Percentiles rank a stretch among this genome's conserved stretches.
Conservation (phyloP, 495 filamentous ascomycete species). For the Talaromyces liani region DNA sequence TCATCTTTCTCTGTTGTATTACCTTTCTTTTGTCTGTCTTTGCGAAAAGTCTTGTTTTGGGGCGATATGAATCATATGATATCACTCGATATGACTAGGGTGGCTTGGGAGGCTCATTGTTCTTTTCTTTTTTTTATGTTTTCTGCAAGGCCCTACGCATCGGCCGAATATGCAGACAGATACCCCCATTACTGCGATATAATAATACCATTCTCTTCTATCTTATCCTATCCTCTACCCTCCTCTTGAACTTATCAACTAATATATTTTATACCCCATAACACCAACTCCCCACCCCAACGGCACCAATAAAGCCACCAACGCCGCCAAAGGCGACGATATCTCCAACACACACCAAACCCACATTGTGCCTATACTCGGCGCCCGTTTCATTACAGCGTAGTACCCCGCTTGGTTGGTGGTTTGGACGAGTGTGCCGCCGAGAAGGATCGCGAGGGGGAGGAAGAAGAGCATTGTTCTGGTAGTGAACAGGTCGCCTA, state of each 20-base stretch:
- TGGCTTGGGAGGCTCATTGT: not conserved
- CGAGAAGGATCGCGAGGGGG: conserved; percentile 53
- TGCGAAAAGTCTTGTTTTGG: not conserved
- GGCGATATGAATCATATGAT: not conserved
- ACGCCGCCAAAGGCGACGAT: conserved; percentile 53
- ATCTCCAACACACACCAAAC: conserved; percentile 91
- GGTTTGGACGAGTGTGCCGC: conserved; percentile 71
- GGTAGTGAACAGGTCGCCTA: conserved; percentile 8
- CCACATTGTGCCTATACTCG: conserved; percentile 85
- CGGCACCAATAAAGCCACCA: conserved; percentile 46
- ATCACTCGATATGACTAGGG: not conserved
- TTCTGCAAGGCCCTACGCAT: not conserved
- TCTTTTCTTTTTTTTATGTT: not conserved
- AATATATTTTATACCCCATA: conserved; percentile 51
- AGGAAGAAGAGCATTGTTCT: conserved; percentile 30
- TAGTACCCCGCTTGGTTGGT: conserved; percentile 75
- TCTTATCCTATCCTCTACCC: not conserved
- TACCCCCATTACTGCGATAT: conserved; percentile 3
- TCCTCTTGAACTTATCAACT: no score
- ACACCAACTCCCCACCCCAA: conserved; percentile 57
- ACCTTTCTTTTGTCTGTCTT: not conserved
- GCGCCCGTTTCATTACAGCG: conserved; percentile 86
- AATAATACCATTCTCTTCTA: not conserved
- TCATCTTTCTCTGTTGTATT: not conserved
- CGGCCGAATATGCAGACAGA: not conserved